Conservation (phyloP, 495 filamentous ascomycete species). For the Paragyromitra xinjiangensis region DNA sequence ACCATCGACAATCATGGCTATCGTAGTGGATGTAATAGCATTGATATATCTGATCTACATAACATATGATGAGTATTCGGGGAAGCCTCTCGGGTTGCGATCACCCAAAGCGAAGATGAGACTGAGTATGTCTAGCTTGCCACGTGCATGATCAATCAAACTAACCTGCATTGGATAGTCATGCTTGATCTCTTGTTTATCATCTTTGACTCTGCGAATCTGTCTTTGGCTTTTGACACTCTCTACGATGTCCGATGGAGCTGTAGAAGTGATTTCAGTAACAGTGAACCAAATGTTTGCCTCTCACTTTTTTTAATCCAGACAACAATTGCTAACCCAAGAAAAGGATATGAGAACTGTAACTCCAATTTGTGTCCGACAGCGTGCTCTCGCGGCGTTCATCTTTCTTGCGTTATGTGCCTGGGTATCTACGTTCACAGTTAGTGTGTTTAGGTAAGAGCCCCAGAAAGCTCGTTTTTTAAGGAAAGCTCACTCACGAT, state of each 20-base stretch:
- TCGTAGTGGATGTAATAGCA: constrained; percentile 87
- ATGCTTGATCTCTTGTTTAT: constrained; percentile 95
- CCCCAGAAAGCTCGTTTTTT: constrained; percentile 64
- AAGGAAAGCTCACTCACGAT: constrained; percentile 64
- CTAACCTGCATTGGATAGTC: constrained; percentile 59
- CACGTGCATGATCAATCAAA: constrained; percentile 15
- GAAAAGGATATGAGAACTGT: constrained; percentile 56
- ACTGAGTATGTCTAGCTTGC: constrained; percentile 61
- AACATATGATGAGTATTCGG: constrained; percentile 94
- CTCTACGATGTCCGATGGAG: constrained; percentile 75
- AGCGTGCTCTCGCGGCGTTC: constrained; percentile 80
- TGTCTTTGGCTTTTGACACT: constrained; percentile 86
- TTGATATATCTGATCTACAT: constrained; percentile 91
- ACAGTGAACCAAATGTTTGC: constrained; percentile 48
- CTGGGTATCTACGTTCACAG: constrained; percentile 88
- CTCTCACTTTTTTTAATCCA: constrained; percentile 9
- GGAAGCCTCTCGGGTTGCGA: constrained; percentile 88
- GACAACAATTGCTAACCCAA: constrained; percentile 21
- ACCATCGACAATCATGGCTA: constrained; percentile 85
- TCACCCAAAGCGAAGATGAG: constrained; percentile 82
- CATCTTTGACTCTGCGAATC: constrained; percentile 91
- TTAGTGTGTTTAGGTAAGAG: constrained; percentile 81
- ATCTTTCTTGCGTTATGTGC: constrained; percentile 83
- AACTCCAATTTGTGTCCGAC: constrained; percentile 69
- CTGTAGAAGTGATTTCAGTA: constrained; percentile 61